Conservation (phyloP, 2,329 filamentous ascomycete genomes). For the Claviceps digitariae region DNA sequence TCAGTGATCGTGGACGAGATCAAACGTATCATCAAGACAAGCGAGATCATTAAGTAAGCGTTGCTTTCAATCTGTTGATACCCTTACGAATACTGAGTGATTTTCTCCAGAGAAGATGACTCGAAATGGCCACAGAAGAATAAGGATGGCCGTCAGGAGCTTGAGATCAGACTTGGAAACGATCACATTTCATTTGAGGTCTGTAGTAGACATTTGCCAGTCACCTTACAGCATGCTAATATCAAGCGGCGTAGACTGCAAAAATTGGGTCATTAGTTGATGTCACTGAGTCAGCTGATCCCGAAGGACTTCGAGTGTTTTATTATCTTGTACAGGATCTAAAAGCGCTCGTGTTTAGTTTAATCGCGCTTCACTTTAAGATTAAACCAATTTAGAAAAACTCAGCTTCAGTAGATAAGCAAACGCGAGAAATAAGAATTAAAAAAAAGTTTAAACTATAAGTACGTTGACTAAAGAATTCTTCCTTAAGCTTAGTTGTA, state of each 20-base stretch:
- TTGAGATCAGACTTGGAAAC: constrained; percentile 85
- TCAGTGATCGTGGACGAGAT: constrained; percentile 83
- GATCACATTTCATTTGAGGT: constrained; percentile 98
- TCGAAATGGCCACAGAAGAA: constrained; percentile 99
- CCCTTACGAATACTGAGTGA: background rate
- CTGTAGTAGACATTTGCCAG: constrained; percentile 13
- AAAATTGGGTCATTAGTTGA: constrained; percentile 97
- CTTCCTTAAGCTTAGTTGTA: too few relatives aligned
- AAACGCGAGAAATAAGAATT: background rate
- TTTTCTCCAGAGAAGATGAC: constrained; percentile 71
- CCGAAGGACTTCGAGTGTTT: constrained; percentile 90
- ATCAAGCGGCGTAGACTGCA: constrained; percentile 57
- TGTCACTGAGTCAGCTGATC: constrained; percentile 89
- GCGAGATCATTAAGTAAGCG: constrained; percentile 86
- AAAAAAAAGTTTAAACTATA: too few relatives aligned
- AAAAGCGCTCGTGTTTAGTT: constrained; percentile 89
- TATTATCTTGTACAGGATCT: constrained; percentile 98
- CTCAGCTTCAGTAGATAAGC: background rate
- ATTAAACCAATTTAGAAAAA: constrained; percentile 55
- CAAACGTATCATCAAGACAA: constrained; percentile 91
- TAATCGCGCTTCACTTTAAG: constrained; percentile 98
- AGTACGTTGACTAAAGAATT: too few relatives aligned
- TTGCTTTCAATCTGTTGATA: background rate
- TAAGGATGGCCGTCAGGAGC: constrained; percentile 92
- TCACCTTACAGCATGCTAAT: background rate